A percentile compares a stretch with the other conserved stretches of the same genome.
Conservation (phyloP, 192 early-diverging fungal species). For the Linnemannia hyalina region DNA sequence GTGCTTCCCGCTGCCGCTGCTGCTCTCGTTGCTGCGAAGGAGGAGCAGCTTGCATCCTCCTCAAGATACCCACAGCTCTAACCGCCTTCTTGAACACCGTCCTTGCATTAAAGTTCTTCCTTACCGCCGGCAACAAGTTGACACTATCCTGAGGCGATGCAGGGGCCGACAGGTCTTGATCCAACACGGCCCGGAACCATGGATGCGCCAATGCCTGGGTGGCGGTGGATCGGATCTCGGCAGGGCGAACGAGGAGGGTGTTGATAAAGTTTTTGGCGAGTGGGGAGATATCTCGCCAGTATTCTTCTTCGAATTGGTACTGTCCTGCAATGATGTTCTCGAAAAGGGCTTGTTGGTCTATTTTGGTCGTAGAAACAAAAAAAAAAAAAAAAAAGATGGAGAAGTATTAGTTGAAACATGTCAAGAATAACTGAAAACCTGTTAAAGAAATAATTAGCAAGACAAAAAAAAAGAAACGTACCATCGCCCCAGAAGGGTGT, state of each 20-base stretch:
- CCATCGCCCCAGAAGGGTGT: slow-evolving; percentile 76
- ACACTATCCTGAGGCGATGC: slow-evolving; percentile 39
- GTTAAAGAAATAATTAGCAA: slow-evolving; percentile 22
- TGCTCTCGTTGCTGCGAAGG: neutral
- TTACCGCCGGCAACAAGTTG: slow-evolving; percentile 38
- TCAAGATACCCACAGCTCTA: slow-evolving; percentile 29
- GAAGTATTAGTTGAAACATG: slow-evolving; percentile 5
- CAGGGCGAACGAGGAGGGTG: slow-evolving; percentile 74
- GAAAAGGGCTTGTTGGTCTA: slow-evolving; percentile 73
- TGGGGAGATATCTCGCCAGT: slow-evolving; percentile 87
- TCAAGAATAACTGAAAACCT: slow-evolving; percentile 43
- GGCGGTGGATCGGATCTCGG: slow-evolving; percentile 80
- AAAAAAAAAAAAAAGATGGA: neutral
- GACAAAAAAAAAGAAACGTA: neutral
- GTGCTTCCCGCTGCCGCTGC: neutral
- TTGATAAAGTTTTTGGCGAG: slow-evolving; percentile 82
- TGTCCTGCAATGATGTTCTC: slow-evolving; percentile 75
- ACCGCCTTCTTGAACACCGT: slow-evolving; percentile 52
- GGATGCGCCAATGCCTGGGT: slow-evolving; percentile 86
- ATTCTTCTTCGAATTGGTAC: slow-evolving; percentile 80
- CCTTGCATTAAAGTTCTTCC: slow-evolving; percentile 51
- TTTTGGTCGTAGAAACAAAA: neutral
- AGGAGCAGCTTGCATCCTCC: slow-evolving; percentile 37
- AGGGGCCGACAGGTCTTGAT: slow-evolving; percentile 36
- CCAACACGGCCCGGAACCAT: slow-evolving; percentile 74